Base-by-base conservation (phyloP, 2,329 filamentous ascomycete genomes). In the Trichoderma arundinaceum region DNA sequence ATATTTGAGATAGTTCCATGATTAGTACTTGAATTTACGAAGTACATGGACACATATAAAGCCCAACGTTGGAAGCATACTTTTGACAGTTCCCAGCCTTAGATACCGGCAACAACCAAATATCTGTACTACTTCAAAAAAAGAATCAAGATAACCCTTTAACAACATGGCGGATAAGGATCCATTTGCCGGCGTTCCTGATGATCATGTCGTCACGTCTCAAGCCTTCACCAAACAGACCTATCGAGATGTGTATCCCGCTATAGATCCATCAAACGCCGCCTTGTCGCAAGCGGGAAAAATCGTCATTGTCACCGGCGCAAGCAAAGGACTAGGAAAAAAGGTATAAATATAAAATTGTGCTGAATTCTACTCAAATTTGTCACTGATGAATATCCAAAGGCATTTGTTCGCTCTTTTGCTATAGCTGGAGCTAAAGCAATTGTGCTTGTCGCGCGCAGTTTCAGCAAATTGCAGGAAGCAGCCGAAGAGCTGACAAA, bases 191-290 rank as follows among this genome's bases (percentile, higher is more conserved):
- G 35, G 19, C 12, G 13, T 52, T 52, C 58, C 58, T 10, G 58
- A 62, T 3, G 58, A 62, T 10, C 43, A 52, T 4, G 19, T 43
- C 12, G 48, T 62, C 22, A 62, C 35, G 4, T 43, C 58, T 19
- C 58, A 62, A 8, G 58, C 58, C 2, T 64, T 64, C n/a, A 64
- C 60, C 22, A 46, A 46, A 12, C 22, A 64, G 13, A 6, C 9
- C 28, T 48, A 64, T 38, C 49, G 38, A n/a, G 51, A 64, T 12
- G 17, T 64, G 9, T 64, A 64, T 64, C 51, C 60, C 19, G 51
- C 60, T 10, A 38, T 64, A 7, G 51, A 64, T 17, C 51, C 51
- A 4, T 64, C 60, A 13, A 56, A 53, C n/a, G n/a, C 60, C 28
- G 60, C 60, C 32, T n/a, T 64, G 12, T 64, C 60, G 10, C 60